Evolutionary conservation across 306 rosid genomes (phyloP).

Genomic region (Crataegus laevigata): DNA sequence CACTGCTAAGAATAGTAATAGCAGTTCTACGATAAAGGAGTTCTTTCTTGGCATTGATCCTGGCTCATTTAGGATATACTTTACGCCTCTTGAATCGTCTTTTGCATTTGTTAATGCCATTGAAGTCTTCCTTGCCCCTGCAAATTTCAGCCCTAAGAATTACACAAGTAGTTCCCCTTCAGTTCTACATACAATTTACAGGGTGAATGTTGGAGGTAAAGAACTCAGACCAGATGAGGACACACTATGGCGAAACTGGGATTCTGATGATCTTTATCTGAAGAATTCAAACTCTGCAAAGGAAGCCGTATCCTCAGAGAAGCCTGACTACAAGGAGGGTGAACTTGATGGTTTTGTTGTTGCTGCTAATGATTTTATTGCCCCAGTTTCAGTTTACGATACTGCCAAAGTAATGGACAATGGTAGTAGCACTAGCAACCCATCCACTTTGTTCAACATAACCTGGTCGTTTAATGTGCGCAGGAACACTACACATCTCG

Average conservation of each 20-base stretch:
- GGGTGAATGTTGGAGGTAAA: constrained; percentile 35
- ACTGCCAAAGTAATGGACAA: constrained; percentile 12
- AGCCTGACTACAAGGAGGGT: background rate
- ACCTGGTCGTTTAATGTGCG: constrained; percentile 25
- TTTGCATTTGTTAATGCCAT: constrained; percentile 49
- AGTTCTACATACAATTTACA: constrained; percentile 17
- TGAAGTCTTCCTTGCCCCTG: constrained; percentile 34
- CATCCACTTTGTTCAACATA: background rate
- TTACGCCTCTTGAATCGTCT: constrained; percentile 28
- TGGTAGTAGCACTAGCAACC: fast-evolving
- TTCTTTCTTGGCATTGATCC: constrained; percentile 9
- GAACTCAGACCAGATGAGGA: background rate
- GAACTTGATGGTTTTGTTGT: background rate
- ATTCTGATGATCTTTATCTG: background rate
- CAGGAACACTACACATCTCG: constrained; percentile 7
- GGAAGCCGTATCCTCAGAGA: fast-evolving
- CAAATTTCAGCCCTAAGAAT: background rate
- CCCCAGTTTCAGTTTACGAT: constrained; percentile 10
- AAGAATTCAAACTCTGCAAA: background rate
- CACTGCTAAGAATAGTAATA: background rate
- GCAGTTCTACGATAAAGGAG: constrained; percentile 20
- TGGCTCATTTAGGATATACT: constrained; percentile 13
- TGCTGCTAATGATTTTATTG: background rate
- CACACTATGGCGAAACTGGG: constrained; percentile 25
- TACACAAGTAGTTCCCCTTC: background rate